Base-by-base conservation (phyloP, 441 rosid genomes). In the Adansonia madagascariensis region DNA sequence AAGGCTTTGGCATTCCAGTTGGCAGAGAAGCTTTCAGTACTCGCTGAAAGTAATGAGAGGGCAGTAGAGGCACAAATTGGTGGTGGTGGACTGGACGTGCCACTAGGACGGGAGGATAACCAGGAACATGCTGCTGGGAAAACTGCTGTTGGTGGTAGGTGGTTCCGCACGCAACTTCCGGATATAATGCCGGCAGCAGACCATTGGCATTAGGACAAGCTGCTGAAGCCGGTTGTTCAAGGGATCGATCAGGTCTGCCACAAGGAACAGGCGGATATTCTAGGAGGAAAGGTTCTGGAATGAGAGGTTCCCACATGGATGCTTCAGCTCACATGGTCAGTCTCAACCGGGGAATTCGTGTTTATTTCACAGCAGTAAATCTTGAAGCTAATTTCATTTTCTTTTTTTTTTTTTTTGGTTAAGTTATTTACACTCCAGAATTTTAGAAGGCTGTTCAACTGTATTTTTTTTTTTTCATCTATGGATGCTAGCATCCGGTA, bases 1-100 rank as follows among this genome's bases (percentile, higher is more conserved):
- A 97, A 94, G 82, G 75, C 88, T 44, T 79, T 91, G 80, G 94
- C 97, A 8, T 94, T 94, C 86, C 94, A 88, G 75, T 80, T 92
- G 77, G 88, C 89, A 0, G 92, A 89, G 75, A 91, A 89, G 85
- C 82, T 91, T 49, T 69, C 89, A 2, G 27, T 86, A 46, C 87
- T 88, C 47, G 86, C 88, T 56, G 92, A 91, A 52, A 88, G 85
- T 70, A 91, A 88, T 66, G 92, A 89, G 77, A 86, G 91, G 80
- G 97, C 96, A 44, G 78, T 80, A 15, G 97, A 94, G 75, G 84
- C 89, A 15, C 87, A 87, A 79, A 79, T 84, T 0, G 96, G 93
- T 0, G 89, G 97, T 5, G 89, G 92, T 0, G 86, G 93, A 49
- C 75, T 91, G 73, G 97, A 92, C 73, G 80, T 91, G 59, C 83